Conservation (phyloP, 2,329 filamentous ascomycete genomes). For the Chaetomiaceae sp. region DNA sequence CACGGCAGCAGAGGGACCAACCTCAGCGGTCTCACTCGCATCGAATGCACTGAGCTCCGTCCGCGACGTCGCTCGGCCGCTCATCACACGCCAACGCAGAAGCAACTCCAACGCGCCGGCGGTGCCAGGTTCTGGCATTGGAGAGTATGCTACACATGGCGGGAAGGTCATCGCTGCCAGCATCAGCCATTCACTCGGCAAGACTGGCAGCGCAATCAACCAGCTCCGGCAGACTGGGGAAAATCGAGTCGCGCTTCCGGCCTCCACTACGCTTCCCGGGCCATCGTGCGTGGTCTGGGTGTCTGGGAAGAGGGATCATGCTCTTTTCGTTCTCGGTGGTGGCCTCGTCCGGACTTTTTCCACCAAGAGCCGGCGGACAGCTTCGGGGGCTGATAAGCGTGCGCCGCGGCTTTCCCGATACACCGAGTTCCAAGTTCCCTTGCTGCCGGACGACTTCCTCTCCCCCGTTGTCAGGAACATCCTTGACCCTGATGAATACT, state of each 20-base stretch:
- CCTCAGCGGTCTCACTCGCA: slow-evolving; percentile 62
- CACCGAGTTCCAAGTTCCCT: slow-evolving; percentile 63
- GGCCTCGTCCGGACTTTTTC: slow-evolving; percentile 64
- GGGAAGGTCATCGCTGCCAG: slow-evolving; percentile 68
- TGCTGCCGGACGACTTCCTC: slow-evolving; percentile 56
- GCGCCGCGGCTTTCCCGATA: slow-evolving; percentile 54
- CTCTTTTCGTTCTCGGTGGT: slow-evolving; percentile 60
- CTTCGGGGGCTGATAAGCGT: slow-evolving; percentile 49
- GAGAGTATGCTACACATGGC: slow-evolving; percentile 63
- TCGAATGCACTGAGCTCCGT: slow-evolving; percentile 68
- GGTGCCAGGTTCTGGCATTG: slow-evolving; percentile 43
- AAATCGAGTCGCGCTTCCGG: slow-evolving; percentile 67
- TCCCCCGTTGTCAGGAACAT: slow-evolving; percentile 53
- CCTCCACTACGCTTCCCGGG: slow-evolving; percentile 48
- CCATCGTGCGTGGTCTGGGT: slow-evolving; percentile 63
- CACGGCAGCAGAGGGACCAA: slow-evolving; percentile 45
- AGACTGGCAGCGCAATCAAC: slow-evolving; percentile 65
- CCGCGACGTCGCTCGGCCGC: slow-evolving; percentile 61
- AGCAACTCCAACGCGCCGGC: slow-evolving; percentile 42
- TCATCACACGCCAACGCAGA: slow-evolving; percentile 52
- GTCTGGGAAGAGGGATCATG: slow-evolving; percentile 56
- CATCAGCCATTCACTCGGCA: slow-evolving; percentile 69
- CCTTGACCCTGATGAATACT: slow-evolving; percentile 53
- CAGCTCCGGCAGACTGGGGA: slow-evolving; percentile 71
- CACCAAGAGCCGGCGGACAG: slow-evolving; percentile 51